Conservation (phyloP, 2,329 filamentous ascomycete genomes). For the Didymella sp. region DNA sequence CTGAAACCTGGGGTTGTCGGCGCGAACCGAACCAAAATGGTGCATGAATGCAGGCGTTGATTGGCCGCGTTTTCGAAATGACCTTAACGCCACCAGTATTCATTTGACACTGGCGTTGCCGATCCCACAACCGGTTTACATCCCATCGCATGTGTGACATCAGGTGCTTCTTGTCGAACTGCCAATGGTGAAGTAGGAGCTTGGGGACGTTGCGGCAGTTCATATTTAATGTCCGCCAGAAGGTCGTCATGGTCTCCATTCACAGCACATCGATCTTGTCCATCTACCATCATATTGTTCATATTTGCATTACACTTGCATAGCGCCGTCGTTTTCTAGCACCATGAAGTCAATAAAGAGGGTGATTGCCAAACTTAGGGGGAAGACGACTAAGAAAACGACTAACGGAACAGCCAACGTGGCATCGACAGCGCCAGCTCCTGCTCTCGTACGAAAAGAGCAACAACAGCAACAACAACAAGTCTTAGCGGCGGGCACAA, state of each 20-base stretch:
- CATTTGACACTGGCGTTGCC: slow-evolving; percentile 24
- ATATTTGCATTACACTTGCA: slow-evolving; percentile 19
- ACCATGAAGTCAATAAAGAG: slow-evolving; percentile 39
- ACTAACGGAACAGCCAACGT: neutral
- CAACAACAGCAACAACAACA: slow-evolving; percentile 31
- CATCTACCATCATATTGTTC: slow-evolving; percentile 1
- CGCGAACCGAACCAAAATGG: slow-evolving; percentile 23
- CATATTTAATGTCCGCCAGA: slow-evolving; percentile 28
- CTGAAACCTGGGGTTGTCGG: slow-evolving; percentile 23
- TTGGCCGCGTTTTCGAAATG: slow-evolving; percentile 28
- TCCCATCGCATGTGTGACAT: slow-evolving; percentile 41
- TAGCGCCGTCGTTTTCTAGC: slow-evolving; percentile 15
- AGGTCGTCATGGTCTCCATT: slow-evolving; percentile 11
- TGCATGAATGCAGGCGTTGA: slow-evolving; percentile 22
- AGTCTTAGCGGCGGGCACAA: slow-evolving; percentile 30
- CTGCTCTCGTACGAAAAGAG: slow-evolving; percentile 12
- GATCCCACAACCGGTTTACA: slow-evolving; percentile 31
- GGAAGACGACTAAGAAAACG: slow-evolving; percentile 16
- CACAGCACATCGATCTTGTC: neutral
- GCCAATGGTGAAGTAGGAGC: slow-evolving; percentile 26
- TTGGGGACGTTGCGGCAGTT: slow-evolving; percentile 14
- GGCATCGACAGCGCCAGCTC: neutral
- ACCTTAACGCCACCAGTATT: slow-evolving; percentile 25
- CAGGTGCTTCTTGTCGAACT: slow-evolving; percentile 29
- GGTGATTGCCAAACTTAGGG: slow-evolving; percentile 35